A percentile compares a stretch with the other conserved stretches of the same genome.
Evolutionary conservation across 805 yeast genomes (phyloP).

Genomic region (Monosporozyma aerobia): DNA sequence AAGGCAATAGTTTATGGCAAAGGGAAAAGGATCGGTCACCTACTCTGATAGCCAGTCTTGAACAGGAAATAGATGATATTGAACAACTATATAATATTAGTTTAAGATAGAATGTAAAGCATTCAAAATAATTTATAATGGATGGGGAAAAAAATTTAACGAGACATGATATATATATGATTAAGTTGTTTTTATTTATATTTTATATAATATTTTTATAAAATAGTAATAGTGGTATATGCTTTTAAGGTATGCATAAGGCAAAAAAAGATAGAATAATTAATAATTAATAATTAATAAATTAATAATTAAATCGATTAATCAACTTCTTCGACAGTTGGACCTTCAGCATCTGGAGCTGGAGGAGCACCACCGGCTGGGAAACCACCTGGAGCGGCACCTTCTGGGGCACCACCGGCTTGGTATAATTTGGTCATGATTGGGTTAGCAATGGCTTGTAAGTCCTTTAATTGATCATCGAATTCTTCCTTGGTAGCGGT

Average conservation of each 20-base stretch:
- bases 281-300: too few species aligned
- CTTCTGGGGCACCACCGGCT: constrained; percentile 77
- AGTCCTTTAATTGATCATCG: constrained; percentile 90
- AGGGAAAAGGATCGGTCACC: not conserved
- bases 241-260: not conserved
- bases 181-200: not conserved
- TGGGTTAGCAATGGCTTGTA: constrained; percentile 94
- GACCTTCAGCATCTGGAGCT: constrained; percentile 53
- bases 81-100: not conserved
- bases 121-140: not conserved
- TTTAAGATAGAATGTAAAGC: not conserved
- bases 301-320: constrained; percentile 26
- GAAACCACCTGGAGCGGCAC: constrained; percentile 56
- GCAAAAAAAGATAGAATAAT: too few species aligned
- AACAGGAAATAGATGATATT: not conserved
- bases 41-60: not conserved
- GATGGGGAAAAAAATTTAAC: not conserved
- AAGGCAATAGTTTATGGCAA: not conserved
- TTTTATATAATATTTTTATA: not conserved
- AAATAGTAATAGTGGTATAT: not conserved
- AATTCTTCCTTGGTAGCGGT: constrained; percentile 90
- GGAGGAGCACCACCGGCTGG: constrained; percentile 53
- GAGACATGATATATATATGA: not conserved
- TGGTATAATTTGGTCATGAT: constrained; percentile 95
- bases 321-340: constrained; percentile 80